Evolutionary conservation across 305 asterid species (phyloP).

Genomic region (Plantago coronopus): DNA sequence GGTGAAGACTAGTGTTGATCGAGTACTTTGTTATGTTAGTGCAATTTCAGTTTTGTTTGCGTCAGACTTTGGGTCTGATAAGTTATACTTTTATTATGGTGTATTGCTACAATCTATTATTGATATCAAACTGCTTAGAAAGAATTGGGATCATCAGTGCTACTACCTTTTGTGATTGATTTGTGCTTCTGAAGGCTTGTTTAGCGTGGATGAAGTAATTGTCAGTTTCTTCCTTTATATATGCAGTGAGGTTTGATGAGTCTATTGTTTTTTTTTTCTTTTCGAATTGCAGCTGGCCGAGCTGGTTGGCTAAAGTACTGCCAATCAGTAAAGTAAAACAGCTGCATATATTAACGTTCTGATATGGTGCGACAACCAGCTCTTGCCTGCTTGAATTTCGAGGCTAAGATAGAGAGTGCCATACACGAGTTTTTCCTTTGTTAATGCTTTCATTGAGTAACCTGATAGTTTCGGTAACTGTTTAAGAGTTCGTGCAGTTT

Average conservation of each 20-base stretch:
- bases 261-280: neutral
- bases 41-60: neutral
- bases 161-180: too few species aligned
- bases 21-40: neutral
- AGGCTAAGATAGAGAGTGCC: conserved; percentile 39
- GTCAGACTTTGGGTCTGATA: neutral
- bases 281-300: conserved; percentile 55
- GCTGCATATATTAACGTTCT: conserved; percentile 36
- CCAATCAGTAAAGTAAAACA: conserved; percentile 50
- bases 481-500: too few species aligned
- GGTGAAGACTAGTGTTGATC: neutral
- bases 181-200: too few species aligned
- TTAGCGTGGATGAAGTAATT: neutral
- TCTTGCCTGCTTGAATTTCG: conserved; percentile 35
- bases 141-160: too few species aligned
- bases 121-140: too few species aligned
- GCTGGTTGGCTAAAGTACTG: conserved; percentile 49
- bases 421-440: neutral
- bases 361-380: conserved; percentile 50
- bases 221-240: neutral
- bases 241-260: neutral
- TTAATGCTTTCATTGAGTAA: neutral
- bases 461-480: too few species aligned
- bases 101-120: too few species aligned
- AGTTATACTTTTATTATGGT: neutral